Evolutionary conservation across 1,139 yeast species (phyloP).

Genomic region (Pichia sp.): DNA sequence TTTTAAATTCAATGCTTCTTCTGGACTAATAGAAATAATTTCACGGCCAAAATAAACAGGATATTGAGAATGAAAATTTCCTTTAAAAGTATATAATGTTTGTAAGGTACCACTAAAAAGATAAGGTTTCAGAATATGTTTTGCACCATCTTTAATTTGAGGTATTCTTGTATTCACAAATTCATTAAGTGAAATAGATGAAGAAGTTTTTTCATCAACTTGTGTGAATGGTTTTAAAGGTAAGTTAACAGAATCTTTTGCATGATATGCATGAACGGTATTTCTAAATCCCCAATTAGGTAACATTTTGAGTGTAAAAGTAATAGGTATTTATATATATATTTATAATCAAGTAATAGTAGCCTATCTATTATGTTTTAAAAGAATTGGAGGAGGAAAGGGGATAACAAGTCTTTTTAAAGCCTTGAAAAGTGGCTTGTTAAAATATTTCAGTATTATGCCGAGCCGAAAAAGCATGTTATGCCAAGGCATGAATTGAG

Average conservation of each 20-base stretch:
- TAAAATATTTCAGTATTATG: no score
- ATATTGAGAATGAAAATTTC: constrained; percentile 47
- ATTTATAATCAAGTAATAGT: no score
- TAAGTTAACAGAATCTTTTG: constrained; percentile 36
- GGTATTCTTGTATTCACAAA: constrained; percentile 41
- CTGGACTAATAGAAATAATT: constrained; percentile 48
- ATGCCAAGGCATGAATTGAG: no score
- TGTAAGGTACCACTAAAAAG: constrained; percentile 73
- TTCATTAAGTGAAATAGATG: constrained; percentile 32
- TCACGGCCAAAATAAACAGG: constrained; percentile 75
- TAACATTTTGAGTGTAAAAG: constrained; percentile 17
- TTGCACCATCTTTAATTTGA: constrained; percentile 38
- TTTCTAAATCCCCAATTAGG: constrained; percentile 38
- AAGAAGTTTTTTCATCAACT: constrained; percentile 17
- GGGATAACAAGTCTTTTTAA: no score
- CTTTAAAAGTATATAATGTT: constrained; percentile 58
- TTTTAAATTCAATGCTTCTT: constrained; percentile 8
- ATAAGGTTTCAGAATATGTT: constrained; percentile 55
- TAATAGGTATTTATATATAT: not conserved
- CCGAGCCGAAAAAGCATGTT: no score
- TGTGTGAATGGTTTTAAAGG: constrained; percentile 30
- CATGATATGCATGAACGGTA: constrained; percentile 32
- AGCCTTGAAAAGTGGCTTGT: no score
- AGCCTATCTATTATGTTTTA: no score
- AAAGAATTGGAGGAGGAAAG: no score